Percentiles rank a stretch among this genome's conserved stretches.
phyloP scores from a whole-genome alignment of 2,329 filamentous ascomycete genomes.

The Fusarium transvaalense region DNA sequence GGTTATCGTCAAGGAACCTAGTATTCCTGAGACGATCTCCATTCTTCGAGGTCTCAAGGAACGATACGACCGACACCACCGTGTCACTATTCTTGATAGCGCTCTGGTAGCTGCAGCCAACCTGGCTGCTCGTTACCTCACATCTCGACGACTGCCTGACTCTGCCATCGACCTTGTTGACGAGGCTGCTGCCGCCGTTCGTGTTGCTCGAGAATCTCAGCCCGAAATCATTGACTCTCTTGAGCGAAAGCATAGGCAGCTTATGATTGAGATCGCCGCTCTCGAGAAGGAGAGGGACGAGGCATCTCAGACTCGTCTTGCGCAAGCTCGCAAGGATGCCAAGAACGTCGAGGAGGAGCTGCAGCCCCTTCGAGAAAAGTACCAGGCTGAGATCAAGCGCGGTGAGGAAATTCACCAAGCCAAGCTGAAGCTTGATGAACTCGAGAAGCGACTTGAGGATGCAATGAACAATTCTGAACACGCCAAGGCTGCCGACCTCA shows the following conservation, averaged over 20 bases:
- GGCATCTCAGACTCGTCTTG: slow-evolving; percentile 85
- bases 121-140: slow-evolving; percentile 93
- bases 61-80: slow-evolving; percentile 97
- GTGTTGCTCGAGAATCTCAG: slow-evolving; percentile 94
- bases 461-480: slow-evolving; percentile 90
- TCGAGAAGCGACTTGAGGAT: slow-evolving; percentile 92
- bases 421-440: slow-evolving; percentile 92
- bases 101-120: slow-evolving; percentile 93
- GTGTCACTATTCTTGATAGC: slow-evolving; percentile 94
- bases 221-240: slow-evolving; percentile 96
- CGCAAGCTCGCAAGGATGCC: slow-evolving; percentile 87
- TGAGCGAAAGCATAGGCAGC: slow-evolving; percentile 88
- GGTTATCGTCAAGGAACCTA: slow-evolving; percentile 94
- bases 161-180: slow-evolving; percentile 97
- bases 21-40: slow-evolving; percentile 89
- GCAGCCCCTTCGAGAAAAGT: slow-evolving; percentile 91
- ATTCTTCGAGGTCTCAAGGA: slow-evolving; percentile 99
- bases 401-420: slow-evolving; percentile 93
- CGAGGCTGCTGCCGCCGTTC: slow-evolving; percentile 95
- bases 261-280: slow-evolving; percentile 97
- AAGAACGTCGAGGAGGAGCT: slow-evolving; percentile 96
- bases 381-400: slow-evolving; percentile 91
- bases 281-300: slow-evolving; percentile 95
- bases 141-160: slow-evolving; percentile 89
- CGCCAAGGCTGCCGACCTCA: slow-evolving; percentile 88